Conservation (phyloP, 352 stramenopile species). For the Phytophthora syringae region DNA sequence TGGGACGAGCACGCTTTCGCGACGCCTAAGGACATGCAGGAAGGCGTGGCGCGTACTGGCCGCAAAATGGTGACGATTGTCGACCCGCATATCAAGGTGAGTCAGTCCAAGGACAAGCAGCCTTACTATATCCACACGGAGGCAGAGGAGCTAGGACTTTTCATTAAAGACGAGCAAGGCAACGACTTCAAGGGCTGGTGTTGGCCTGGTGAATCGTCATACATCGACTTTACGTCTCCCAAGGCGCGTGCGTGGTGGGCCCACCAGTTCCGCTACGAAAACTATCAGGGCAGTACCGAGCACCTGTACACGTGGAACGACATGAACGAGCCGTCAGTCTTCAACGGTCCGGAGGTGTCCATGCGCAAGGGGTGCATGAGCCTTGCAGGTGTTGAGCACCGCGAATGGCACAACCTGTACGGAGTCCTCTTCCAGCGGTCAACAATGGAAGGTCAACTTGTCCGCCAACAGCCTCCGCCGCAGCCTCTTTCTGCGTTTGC, state of each 20-base stretch:
- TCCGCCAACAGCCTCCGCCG: constrained; percentile 65
- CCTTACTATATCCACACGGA: constrained; percentile 93
- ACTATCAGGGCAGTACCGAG: constrained; percentile 93
- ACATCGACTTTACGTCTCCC: constrained; percentile 97
- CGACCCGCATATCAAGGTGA: constrained; percentile 98
- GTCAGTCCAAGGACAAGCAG: constrained; percentile 79
- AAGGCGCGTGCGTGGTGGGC: constrained; percentile 97
- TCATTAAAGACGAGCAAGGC: constrained; percentile 96
- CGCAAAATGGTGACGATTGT: constrained; percentile 99
- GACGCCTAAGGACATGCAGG: constrained; percentile 95
- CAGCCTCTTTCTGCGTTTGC: constrained; percentile 50
- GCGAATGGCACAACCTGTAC: constrained; percentile 99
- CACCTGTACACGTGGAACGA: constrained; percentile 99
- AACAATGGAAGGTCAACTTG: constrained; percentile 93
- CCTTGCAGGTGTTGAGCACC: constrained; percentile 95
- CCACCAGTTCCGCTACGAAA: constrained; percentile 95
- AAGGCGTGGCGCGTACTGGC: constrained; percentile 89
- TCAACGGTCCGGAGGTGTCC: constrained; percentile 99
- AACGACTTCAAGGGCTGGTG: constrained; percentile 99
- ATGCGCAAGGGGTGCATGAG: constrained; percentile 96
- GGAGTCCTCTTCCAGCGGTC: constrained; percentile 98
- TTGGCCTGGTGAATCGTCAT: constrained; percentile 98
- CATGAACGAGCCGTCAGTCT: constrained; percentile 99
- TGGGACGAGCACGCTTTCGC: constrained; percentile 98
- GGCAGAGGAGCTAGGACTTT: constrained; percentile 89